phyloP scores from a whole-genome alignment of 139 green algal genomes.

The Chara braunii region DNA sequence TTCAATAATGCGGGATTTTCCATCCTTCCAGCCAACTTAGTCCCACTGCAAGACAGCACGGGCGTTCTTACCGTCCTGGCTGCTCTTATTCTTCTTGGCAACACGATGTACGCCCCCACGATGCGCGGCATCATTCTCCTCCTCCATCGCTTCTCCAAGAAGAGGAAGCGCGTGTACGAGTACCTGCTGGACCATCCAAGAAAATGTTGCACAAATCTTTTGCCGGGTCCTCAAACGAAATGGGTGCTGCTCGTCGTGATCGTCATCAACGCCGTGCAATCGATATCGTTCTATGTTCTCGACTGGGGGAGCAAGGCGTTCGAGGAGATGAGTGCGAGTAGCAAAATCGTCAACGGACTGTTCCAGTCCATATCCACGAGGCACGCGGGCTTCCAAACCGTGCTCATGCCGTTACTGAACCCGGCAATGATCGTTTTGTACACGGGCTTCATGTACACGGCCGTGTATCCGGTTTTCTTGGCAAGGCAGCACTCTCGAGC shows the following conservation, averaged over 20 bases:
- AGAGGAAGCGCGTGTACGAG: not conserved
- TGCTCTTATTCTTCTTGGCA: slow-evolving; percentile 30
- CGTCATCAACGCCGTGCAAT: slow-evolving; percentile 11
- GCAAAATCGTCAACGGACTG: slow-evolving; percentile 8
- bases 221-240: slow-evolving; percentile 9
- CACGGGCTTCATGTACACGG: slow-evolving; percentile 34
- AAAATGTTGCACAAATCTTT: slow-evolving; percentile 25
- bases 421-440: slow-evolving; percentile 31
- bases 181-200: slow-evolving; percentile 20
- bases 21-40: slow-evolving; percentile 19
- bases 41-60: slow-evolving; percentile 4
- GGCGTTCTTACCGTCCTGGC: not conserved
- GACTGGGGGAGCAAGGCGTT: slow-evolving; percentile 5
- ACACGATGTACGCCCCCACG: slow-evolving; percentile 22
- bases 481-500: slow-evolving; percentile 11
- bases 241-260: slow-evolving; percentile 21
- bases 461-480: slow-evolving; percentile 28
- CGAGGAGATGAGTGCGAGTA: not conserved
- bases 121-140: slow-evolving; percentile 5
- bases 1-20: slow-evolving; percentile 31
- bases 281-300: slow-evolving; percentile 24
- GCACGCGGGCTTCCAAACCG: not conserved
- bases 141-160: not conserved
- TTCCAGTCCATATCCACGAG: slow-evolving; percentile 32
- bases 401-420: not conserved